phyloP scores from a whole-genome alignment of 2,329 filamentous ascomycete genomes.

The Paracoccidioides brasiliensis region DNA sequence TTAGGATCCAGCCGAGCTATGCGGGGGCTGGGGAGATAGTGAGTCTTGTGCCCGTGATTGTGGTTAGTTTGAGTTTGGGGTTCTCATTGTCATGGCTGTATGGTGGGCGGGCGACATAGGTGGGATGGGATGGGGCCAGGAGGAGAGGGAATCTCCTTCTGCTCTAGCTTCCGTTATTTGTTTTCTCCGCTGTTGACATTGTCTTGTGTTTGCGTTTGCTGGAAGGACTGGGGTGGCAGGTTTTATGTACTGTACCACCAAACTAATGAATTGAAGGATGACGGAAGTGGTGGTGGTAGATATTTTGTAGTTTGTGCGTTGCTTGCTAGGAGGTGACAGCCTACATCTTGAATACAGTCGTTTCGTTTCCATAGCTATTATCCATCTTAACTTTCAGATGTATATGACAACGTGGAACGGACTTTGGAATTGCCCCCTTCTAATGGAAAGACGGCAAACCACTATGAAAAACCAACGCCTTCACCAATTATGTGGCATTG shows the following conservation, averaged over 20 bases:
- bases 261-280: neutral
- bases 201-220: neutral
- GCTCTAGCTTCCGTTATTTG: neutral
- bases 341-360: too few species aligned
- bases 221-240: too few species aligned
- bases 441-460: too few species aligned
- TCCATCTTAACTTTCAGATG: too few species aligned
- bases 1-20: conserved; percentile 48
- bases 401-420: too few species aligned
- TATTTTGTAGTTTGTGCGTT: neutral
- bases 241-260: neutral
- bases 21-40: conserved; percentile 61
- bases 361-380: too few species aligned
- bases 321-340: neutral
- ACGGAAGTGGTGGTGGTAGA: neutral
- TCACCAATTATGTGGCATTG: too few species aligned
- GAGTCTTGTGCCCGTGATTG: conserved; percentile 58
- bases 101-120: conserved; percentile 5
- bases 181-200: neutral
- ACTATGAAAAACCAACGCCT: neutral
- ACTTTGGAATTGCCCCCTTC: too few species aligned
- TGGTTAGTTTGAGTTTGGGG: conserved; percentile 37
- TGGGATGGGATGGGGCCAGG: neutral
- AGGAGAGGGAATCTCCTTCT: neutral
- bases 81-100: conserved; percentile 13